Conservation (phyloP, 148 eudicot genomes). For the Oxyria digyna region DNA sequence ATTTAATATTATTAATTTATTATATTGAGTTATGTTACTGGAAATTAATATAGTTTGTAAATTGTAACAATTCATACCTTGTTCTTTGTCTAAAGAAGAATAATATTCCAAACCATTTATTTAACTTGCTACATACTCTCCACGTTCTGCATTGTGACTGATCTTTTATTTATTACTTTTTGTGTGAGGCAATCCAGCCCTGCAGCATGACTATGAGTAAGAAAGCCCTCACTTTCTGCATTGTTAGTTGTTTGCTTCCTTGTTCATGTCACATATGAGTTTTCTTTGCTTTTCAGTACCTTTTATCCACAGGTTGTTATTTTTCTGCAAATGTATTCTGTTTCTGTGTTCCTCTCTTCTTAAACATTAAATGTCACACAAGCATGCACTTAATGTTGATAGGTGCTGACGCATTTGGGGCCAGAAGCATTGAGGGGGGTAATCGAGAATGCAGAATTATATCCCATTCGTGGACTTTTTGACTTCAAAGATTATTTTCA, state of each 20-base stretch:
- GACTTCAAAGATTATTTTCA: conserved; percentile 49
- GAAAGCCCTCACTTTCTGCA: background rate
- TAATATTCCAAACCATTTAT: background rate
- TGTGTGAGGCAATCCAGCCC: too few relatives aligned
- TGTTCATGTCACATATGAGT: background rate
- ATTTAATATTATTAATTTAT: background rate
- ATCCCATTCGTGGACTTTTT: conserved; percentile 73
- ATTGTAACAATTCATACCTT: background rate
- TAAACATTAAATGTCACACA: background rate
- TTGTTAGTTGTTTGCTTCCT: background rate
- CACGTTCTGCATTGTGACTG: background rate
- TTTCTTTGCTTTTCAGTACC: background rate
- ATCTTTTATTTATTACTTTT: background rate
- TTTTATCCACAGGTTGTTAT: background rate
- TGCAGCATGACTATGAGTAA: background rate
- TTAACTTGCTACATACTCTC: background rate
- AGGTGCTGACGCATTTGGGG: conserved; percentile 85
- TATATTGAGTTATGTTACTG: background rate
- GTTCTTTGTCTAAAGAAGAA: background rate
- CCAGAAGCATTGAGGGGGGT: conserved; percentile 46
- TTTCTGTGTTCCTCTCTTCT: background rate
- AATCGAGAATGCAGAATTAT: conserved; percentile 71
- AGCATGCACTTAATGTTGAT: conserved; percentile 1
- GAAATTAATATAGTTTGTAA: background rate
- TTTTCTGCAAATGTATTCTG: background rate